phyloP scores from a whole-genome alignment of 192 early-diverging fungal genomes.

The Gamsiella multidivaricata region DNA sequence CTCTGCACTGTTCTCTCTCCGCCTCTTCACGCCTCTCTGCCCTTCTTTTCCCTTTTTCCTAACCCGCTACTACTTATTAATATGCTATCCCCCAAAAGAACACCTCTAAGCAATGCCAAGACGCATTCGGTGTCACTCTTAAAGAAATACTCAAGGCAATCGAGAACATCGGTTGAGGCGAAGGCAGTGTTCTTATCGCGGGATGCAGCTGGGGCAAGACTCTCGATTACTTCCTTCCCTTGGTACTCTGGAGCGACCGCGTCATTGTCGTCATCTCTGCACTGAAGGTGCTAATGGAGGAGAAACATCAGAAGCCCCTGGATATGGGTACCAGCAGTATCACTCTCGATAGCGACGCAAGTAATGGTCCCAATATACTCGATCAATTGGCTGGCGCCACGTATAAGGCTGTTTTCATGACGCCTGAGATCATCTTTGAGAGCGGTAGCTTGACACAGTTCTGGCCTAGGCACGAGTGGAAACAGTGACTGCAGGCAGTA shows the following conservation, averaged over 20 bases:
- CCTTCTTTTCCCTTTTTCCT: too few relatives aligned
- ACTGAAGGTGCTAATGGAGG: conserved; percentile 1
- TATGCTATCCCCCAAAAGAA: too few relatives aligned
- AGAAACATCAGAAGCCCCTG: conserved; percentile 4
- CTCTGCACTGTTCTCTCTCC: too few relatives aligned
- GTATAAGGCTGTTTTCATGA: conserved; percentile 22
- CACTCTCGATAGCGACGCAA: background rate
- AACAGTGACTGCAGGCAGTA: background rate
- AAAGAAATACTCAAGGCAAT: background rate
- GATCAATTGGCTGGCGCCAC: background rate
- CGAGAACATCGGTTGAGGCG: background rate
- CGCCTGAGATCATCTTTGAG: conserved; percentile 27
- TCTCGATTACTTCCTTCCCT: conserved; percentile 15
- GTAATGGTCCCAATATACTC: background rate
- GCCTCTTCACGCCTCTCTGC: too few relatives aligned
- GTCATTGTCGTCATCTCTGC: conserved; percentile 7
- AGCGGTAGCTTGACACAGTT: background rate
- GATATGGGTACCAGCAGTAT: background rate
- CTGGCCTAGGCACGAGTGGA: conserved; percentile 1
- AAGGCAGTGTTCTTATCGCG: conserved; percentile 16
- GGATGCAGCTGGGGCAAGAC: too few relatives aligned
- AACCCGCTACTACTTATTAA: too few relatives aligned
- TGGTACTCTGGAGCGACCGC: conserved; percentile 5
- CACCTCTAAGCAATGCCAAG: too few relatives aligned
- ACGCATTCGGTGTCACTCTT: too few relatives aligned